Evolutionary conservation across 108 stramenopile species (phyloP), one percentile per base, ranked within the genome.

Genomic region (Cyclotella kingstonii): DNA sequence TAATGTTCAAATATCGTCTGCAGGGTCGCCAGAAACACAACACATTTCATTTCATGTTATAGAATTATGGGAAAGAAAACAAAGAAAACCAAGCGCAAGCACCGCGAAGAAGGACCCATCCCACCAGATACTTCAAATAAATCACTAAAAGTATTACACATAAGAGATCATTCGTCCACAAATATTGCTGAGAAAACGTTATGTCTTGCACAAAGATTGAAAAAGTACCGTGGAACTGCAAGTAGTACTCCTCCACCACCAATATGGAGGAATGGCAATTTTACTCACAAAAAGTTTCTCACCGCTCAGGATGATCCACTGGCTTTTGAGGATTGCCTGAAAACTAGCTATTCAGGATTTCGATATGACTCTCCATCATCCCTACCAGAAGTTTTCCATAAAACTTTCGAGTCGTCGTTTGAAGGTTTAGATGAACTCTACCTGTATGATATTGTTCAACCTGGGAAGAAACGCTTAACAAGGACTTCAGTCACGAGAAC

Each of bases 401-500:
- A 42, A 3, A n/a, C 21, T 12, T 68, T 78, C 53, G 68, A 68
- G 15, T 25, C 46, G 0, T 60, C 79, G n/a, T 71, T 85, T 49
- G 63, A 74, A 8, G 79, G 77, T 8, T 43, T 85, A 65, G 58
- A 80, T 3, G 72, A 72, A 11, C 53, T 86, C 11, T 86, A 79
- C 43, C 46, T 78, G 30, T 90, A 89, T 53, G 93, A 94, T 58
- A 68, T 83, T 23, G 84, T 92, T 55, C 87, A 84, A 68, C 85
- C 93, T 3, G 93, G 89, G 19, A 85, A 89, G 42, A 87, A 91
- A 52, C 77, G 80, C 12, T 62, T 86, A 11, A 73, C 81, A 4
- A 68, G 68, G 30, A 94, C 93, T 7, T 85, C 78, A 50, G 94
- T 95, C 10, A 83, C 83, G 36, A 63, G 94, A 29, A 85, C 84